Conservation (phyloP, 1,284 basidiomycete species). For the Leccinum pallidistipes region DNA sequence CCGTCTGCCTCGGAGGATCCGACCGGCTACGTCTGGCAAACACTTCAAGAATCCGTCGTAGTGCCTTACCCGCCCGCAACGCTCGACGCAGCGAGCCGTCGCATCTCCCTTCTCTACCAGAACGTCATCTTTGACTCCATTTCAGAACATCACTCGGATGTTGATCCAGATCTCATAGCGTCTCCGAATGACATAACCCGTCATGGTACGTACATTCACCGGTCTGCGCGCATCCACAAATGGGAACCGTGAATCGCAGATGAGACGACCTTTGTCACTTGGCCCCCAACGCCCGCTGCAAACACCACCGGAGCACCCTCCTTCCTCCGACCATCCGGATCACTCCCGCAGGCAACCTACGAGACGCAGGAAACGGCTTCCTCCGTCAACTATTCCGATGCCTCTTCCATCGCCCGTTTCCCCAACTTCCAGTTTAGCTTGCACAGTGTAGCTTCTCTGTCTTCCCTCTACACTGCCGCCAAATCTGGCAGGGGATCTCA, state of each 20-base stretch:
- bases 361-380: slow-evolving; percentile 46
- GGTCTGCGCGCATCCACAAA: slow-evolving; percentile 7
- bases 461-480: slow-evolving; percentile 31
- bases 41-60: slow-evolving; percentile 18
- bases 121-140: slow-evolving; percentile 61
- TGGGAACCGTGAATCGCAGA: slow-evolving; percentile 32
- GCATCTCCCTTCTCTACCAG: slow-evolving; percentile 65
- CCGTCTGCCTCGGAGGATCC: slow-evolving; percentile 36
- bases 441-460: slow-evolving; percentile 52
- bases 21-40: slow-evolving; percentile 40
- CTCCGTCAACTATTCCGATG: slow-evolving; percentile 54
- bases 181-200: slow-evolving; percentile 1
- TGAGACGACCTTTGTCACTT: slow-evolving; percentile 50
- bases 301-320: slow-evolving; percentile 25
- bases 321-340: slow-evolving; percentile 35
- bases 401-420: slow-evolving; percentile 65
- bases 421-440: slow-evolving; percentile 67
- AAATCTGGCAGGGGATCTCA: slow-evolving; percentile 31
- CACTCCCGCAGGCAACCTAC: slow-evolving; percentile 37
- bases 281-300: slow-evolving; percentile 49
- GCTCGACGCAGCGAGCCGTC: slow-evolving; percentile 57
- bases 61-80: slow-evolving; percentile 46
- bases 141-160: slow-evolving; percentile 31
- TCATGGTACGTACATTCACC: slow-evolving; percentile 18
- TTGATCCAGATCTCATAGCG: slow-evolving; percentile 17